A percentile compares a stretch with the other conserved stretches of the same genome.
Conservation (phyloP, 2,329 filamentous ascomycete genomes). For the Microdochium bolleyi region DNA sequence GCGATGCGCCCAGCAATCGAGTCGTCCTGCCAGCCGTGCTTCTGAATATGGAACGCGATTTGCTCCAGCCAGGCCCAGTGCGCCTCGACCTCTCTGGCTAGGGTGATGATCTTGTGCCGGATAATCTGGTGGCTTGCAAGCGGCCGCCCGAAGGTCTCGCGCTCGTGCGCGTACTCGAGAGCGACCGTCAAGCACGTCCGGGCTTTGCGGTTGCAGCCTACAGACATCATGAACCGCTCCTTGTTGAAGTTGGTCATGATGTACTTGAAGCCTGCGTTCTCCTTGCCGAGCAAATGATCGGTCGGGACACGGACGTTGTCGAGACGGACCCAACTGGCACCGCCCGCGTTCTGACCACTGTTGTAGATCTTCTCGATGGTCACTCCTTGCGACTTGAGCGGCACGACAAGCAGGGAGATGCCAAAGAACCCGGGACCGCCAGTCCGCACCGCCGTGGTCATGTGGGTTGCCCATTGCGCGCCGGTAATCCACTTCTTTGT, state of each 20-base stretch:
- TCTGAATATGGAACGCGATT: conserved; percentile 42
- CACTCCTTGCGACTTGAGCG: conserved; percentile 36
- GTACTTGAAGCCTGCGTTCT: conserved; percentile 41
- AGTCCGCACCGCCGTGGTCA: conserved; percentile 54
- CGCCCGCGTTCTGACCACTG: conserved; percentile 57
- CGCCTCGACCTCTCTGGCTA: conserved; percentile 48
- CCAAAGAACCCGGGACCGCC: conserved; percentile 42
- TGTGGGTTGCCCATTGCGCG: conserved; percentile 51
- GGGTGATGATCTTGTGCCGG: conserved; percentile 44
- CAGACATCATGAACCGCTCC: conserved; percentile 48
- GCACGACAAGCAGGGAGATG: conserved; percentile 48
- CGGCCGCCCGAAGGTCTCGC: conserved; percentile 47
- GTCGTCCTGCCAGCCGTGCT: conserved; percentile 16
- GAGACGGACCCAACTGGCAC: conserved; percentile 46
- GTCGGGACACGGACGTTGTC: conserved; percentile 43
- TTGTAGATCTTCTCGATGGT: conserved; percentile 47
- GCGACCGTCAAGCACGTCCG: conserved; percentile 44
- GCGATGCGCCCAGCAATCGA: conserved; percentile 16
- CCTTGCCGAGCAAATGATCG: conserved; percentile 41
- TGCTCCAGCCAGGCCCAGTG: conserved; percentile 52
- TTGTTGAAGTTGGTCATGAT: conserved; percentile 39
- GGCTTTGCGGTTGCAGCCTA: conserved; percentile 45
- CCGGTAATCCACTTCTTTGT: conserved; percentile 62
- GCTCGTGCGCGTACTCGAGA: conserved; percentile 36
- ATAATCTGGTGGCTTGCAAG: conserved; percentile 49